These are phyloP conservation scores for Monosporozyma aerobia DNA, from an alignment of 805 yeast species.

Conservation along the genomic window DNA sequence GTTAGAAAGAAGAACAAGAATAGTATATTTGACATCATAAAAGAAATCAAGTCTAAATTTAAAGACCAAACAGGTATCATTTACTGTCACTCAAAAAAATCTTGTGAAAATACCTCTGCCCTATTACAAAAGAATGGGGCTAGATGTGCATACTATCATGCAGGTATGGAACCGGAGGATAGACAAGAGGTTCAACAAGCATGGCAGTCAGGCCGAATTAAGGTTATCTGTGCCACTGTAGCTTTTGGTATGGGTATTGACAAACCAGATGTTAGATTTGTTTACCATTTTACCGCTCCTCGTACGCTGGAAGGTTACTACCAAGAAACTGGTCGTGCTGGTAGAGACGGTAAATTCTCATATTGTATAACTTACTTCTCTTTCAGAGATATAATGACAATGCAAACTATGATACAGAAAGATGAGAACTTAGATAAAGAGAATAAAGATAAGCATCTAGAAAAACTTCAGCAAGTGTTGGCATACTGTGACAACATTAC, in stretches of 20 bases:
- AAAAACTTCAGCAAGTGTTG: constrained; percentile 72
- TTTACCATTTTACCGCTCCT: constrained; percentile 81
- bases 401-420: constrained; percentile 68
- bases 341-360: constrained; percentile 83
- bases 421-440: constrained; percentile 58
- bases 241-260: constrained; percentile 99
- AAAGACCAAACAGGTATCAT: constrained; percentile 72
- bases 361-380: constrained; percentile 78
- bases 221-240: constrained; percentile 91
- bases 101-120: constrained; percentile 77
- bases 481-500: constrained; percentile 88
- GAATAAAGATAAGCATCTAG: constrained; percentile 69
- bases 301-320: constrained; percentile 92
- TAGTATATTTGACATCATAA: constrained; percentile 48
- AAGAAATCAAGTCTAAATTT: constrained; percentile 44
- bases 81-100: constrained; percentile 82
- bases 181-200: constrained; percentile 57
- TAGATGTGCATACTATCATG: constrained; percentile 74
- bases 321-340: constrained; percentile 98
- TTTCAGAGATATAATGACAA: constrained; percentile 67
- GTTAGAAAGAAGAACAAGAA: constrained; percentile 57
- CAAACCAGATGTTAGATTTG: constrained; percentile 91
- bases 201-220: constrained; percentile 72
- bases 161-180: constrained; percentile 80
- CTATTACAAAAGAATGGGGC: constrained; percentile 54